These are phyloP conservation scores for Wickerhamomyces sp. DNA, from an alignment of 1,139 yeast species.

Conservation along the genomic window DNA sequence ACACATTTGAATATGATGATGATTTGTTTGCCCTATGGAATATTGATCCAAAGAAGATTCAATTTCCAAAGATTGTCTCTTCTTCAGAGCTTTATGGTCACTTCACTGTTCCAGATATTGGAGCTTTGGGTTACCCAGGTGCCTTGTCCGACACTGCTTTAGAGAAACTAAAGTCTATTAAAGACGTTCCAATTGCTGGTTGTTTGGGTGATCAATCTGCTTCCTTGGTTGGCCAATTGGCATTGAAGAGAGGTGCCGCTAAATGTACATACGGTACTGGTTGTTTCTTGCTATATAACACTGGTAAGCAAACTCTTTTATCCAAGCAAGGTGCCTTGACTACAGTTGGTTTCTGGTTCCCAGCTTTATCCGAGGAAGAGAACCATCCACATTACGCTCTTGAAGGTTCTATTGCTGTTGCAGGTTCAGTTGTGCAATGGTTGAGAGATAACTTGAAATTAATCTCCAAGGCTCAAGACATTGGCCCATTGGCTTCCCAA, in stretches of 20 bases:
- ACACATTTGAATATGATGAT: conserved; percentile 70
- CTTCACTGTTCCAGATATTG: conserved; percentile 54
- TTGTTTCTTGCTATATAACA: conserved; percentile 83
- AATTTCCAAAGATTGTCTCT: conserved; percentile 76
- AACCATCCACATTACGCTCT: conserved; percentile 79
- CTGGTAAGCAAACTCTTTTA: conserved; percentile 63
- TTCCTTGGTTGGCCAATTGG: conserved; percentile 89
- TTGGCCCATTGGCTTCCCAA: conserved; percentile 84
- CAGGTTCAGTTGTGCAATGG: conserved; percentile 95
- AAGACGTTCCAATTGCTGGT: conserved; percentile 75
- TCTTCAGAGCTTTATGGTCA: conserved; percentile 78
- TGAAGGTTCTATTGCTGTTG: conserved; percentile 95
- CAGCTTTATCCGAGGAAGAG: conserved; percentile 46
- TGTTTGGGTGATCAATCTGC: conserved; percentile 95
- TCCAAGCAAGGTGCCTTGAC: conserved; percentile 81
- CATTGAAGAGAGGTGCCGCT: conserved; percentile 78
- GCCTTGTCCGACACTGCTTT: conserved; percentile 46
- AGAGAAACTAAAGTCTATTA: conserved; percentile 29
- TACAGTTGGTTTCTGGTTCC: conserved; percentile 88
- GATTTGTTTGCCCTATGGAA: conserved; percentile 75
- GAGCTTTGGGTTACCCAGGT: conserved; percentile 45
- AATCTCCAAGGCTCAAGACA: conserved; percentile 76
- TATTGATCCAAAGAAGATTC: conserved; percentile 63
- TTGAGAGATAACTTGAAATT: conserved; percentile 83
- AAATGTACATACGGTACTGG: conserved; percentile 99